Conservation (phyloP, 2,329 filamentous ascomycete species). For the Colletotrichum agaves region DNA sequence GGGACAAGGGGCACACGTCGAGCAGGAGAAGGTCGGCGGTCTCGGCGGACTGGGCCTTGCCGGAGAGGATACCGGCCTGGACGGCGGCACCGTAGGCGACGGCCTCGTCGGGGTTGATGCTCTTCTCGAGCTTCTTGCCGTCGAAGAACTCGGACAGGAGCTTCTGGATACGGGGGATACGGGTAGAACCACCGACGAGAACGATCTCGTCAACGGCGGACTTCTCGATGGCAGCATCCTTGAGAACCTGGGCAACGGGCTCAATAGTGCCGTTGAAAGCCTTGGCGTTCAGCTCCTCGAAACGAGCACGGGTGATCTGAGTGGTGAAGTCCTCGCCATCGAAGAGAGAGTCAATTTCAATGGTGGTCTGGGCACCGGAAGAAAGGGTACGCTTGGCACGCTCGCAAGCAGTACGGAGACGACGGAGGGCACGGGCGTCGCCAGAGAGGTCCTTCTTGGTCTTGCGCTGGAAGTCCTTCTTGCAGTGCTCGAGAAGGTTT, state of each 20-base stretch:
- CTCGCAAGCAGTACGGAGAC: slow-evolving; percentile 97
- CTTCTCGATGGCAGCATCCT: slow-evolving; percentile 92
- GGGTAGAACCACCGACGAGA: slow-evolving; percentile 97
- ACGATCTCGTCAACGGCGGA: slow-evolving; percentile 96
- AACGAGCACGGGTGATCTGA: slow-evolving; percentile 97
- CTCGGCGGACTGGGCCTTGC: slow-evolving; percentile 96
- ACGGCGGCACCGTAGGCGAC: slow-evolving; percentile 99
- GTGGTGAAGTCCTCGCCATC: slow-evolving; percentile 98
- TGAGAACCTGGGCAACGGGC: slow-evolving; percentile 95
- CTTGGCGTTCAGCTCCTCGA: slow-evolving; percentile 98
- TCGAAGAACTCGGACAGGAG: slow-evolving; percentile 99
- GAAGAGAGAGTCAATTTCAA: slow-evolving; percentile 98
- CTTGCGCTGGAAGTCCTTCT: slow-evolving; percentile 92
- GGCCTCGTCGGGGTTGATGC: slow-evolving; percentile 99
- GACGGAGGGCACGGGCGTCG: slow-evolving; percentile 91
- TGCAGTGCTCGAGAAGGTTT: slow-evolving; percentile 95
- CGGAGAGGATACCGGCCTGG: slow-evolving; percentile 97
- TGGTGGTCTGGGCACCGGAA: slow-evolving; percentile 95
- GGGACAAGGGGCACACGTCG: slow-evolving; percentile 94
- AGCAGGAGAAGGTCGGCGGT: slow-evolving; percentile 94
- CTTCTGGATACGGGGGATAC: slow-evolving; percentile 99
- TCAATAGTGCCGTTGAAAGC: slow-evolving; percentile 93
- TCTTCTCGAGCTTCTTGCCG: slow-evolving; percentile 99
- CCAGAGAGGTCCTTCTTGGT: slow-evolving; percentile 81
- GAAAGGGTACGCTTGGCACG: slow-evolving; percentile 99